phyloP scores from a whole-genome alignment of 257 asterid species.

The Solanum megistacrolobum region DNA sequence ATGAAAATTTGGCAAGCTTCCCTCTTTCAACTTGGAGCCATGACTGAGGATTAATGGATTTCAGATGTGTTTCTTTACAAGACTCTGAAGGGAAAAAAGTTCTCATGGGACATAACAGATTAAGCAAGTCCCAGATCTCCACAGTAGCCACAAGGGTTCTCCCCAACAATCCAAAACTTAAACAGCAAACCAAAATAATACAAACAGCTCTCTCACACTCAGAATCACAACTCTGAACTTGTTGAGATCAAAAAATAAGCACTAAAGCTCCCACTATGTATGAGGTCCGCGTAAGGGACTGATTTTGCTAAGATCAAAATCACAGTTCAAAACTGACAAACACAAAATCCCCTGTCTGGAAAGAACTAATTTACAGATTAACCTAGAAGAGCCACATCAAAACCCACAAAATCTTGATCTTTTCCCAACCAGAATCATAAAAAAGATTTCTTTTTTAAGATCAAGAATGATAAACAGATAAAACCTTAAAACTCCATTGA shows the following conservation, averaged over 20 bases:
- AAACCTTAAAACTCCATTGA: background rate
- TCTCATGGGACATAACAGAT: slow-evolving; percentile 92
- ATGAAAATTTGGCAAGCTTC: slow-evolving; percentile 57
- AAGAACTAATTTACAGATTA: background rate
- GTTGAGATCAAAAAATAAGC: background rate
- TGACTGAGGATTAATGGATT: slow-evolving; percentile 77
- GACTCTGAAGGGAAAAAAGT: slow-evolving; percentile 75
- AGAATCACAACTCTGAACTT: background rate
- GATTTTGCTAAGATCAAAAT: background rate
- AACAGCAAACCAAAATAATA: background rate
- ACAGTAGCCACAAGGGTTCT: slow-evolving; percentile 40
- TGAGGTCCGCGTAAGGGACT: background rate
- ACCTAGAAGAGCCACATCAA: background rate
- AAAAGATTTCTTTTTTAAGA: background rate
- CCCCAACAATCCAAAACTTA: slow-evolving; percentile 2
- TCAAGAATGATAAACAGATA: slow-evolving; percentile 5
- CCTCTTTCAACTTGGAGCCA: slow-evolving; percentile 99
- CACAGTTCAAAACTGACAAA: slow-evolving; percentile 5
- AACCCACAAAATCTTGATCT: background rate
- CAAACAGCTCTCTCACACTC: slow-evolving; percentile 4
- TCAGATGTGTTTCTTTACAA: slow-evolving; percentile 66
- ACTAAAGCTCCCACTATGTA: background rate
- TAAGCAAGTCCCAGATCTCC: slow-evolving; percentile 89
- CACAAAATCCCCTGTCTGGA: background rate
- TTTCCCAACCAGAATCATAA: background rate